Evolutionary conservation across 1,284 basidiomycete genomes (phyloP).

Genomic region (Entoloma clypeatum): DNA sequence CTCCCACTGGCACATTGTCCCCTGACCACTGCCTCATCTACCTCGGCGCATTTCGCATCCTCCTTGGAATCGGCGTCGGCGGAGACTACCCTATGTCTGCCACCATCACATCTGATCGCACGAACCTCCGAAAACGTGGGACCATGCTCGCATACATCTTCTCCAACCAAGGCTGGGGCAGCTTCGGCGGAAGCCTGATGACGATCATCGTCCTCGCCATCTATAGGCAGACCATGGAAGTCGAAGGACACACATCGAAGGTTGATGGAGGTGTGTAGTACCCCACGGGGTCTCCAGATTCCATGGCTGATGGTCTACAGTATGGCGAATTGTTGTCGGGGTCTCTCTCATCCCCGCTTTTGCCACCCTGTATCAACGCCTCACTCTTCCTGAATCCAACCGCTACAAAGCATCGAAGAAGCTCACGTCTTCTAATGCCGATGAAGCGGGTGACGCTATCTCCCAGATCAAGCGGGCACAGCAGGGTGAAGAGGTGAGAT

Average conservation of each 20-base stretch:
- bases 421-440: conserved; percentile 24
- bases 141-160: conserved; percentile 75
- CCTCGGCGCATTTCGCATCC: conserved; percentile 61
- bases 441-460: conserved; percentile 25
- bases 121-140: conserved; percentile 67
- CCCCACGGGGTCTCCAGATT: background rate
- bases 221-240: conserved; percentile 65
- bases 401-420: conserved; percentile 48
- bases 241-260: conserved; percentile 48
- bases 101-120: conserved; percentile 65
- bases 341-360: conserved; percentile 41
- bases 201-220: conserved; percentile 67
- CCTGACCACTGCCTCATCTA: conserved; percentile 54
- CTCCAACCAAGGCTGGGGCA: conserved; percentile 74
- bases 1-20: conserved; percentile 36
- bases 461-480: conserved; percentile 36
- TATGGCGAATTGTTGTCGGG: conserved; percentile 36
- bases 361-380: conserved; percentile 59
- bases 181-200: conserved; percentile 60
- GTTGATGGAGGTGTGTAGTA: conserved; percentile 57
- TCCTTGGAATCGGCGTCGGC: conserved; percentile 75
- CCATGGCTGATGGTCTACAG: conserved; percentile 11
- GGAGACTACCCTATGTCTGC: conserved; percentile 84
- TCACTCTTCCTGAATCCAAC: conserved; percentile 69
- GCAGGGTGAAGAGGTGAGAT: conserved; percentile 14